A percentile compares a stretch with the other conserved stretches of the same genome.
These are phyloP conservation scores for Kockiozyma suomiensis DNA, from an alignment of 805 yeast species.

Conservation along the genomic window DNA sequence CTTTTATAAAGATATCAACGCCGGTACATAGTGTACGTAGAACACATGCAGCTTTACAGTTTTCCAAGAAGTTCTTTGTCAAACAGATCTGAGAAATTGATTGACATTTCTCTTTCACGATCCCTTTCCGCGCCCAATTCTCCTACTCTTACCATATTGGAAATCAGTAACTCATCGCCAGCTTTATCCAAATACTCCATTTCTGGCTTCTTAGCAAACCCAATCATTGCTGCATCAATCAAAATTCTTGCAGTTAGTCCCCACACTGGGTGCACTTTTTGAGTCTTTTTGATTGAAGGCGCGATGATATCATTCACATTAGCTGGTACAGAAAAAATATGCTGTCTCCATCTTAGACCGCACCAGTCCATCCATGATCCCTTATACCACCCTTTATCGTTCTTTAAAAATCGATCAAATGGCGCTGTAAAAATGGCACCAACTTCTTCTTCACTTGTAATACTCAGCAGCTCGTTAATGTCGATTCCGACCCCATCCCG, in stretches of 20 bases:
- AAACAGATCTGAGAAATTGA: conserved; percentile 17
- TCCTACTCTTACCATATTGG: conserved; percentile 21
- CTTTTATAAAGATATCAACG: neutral
- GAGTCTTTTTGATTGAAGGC: neutral
- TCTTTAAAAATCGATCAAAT: conserved; percentile 22
- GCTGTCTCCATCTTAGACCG: conserved; percentile 43
- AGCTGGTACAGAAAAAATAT: conserved; percentile 38
- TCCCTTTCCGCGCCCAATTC: conserved; percentile 28
- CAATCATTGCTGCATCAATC: conserved; percentile 45
- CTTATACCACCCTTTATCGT: conserved; percentile 33
- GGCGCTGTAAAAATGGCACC: conserved; percentile 37
- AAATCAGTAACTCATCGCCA: conserved; percentile 33
- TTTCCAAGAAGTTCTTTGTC: conserved; percentile 6
- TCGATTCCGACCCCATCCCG: conserved; percentile 14
- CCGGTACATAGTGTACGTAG: neutral
- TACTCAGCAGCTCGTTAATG: conserved; percentile 19
- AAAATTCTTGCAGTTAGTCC: conserved; percentile 49
- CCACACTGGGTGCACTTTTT: conserved; percentile 43
- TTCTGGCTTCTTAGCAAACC: conserved; percentile 41
- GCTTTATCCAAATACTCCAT: conserved; percentile 36
- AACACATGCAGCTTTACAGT: neutral
- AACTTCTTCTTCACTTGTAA: conserved; percentile 40
- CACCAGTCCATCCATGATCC: conserved; percentile 41
- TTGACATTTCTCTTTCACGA: conserved; percentile 25
- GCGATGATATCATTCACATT: conserved; percentile 6